A percentile compares a stretch with the other conserved stretches of the same genome.
Evolutionary conservation across 768 basidiomycete species (phyloP).

Genomic region (Mycena indigotica): DNA sequence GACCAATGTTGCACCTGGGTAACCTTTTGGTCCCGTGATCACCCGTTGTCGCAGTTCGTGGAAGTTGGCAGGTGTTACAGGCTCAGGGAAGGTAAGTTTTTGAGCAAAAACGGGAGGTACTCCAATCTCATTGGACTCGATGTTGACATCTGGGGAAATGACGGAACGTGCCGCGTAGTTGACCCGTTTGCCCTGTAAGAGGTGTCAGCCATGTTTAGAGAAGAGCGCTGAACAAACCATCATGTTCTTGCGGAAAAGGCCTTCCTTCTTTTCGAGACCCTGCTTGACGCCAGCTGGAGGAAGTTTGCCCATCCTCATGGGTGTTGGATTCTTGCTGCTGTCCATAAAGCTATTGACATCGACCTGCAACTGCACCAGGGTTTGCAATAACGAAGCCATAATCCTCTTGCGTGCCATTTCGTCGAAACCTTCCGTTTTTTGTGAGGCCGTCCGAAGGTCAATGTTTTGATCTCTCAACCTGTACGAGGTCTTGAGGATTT

Average conservation of each 20-base stretch:
- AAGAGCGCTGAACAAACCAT: conserved; percentile 65
- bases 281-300: conserved; percentile 96
- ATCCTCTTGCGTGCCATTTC: conserved; percentile 53
- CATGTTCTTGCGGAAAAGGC: conserved; percentile 97
- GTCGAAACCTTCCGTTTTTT: conserved; percentile 58
- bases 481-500: conserved; percentile 79
- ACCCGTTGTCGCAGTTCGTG: conserved; percentile 86
- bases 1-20: conserved; percentile 93
- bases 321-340: conserved; percentile 89
- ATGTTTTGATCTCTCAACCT: conserved; percentile 76
- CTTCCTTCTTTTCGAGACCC: conserved; percentile 97
- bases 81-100: conserved; percentile 96
- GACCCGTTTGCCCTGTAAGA: conserved; percentile 91
- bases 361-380: conserved; percentile 86
- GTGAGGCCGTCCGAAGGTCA: conserved; percentile 60
- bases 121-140: conserved; percentile 98
- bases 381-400: conserved; percentile 72
- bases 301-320: conserved; percentile 83
- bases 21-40: conserved; percentile 82
- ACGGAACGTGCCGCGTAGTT: conserved; percentile 99
- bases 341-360: conserved; percentile 98
- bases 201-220: neutral
- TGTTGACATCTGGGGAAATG: conserved; percentile 98
- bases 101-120: conserved; percentile 96
- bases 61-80: conserved; percentile 90